Conservation (phyloP, 805 yeast genomes). For the Priceomyces melissophilus region DNA sequence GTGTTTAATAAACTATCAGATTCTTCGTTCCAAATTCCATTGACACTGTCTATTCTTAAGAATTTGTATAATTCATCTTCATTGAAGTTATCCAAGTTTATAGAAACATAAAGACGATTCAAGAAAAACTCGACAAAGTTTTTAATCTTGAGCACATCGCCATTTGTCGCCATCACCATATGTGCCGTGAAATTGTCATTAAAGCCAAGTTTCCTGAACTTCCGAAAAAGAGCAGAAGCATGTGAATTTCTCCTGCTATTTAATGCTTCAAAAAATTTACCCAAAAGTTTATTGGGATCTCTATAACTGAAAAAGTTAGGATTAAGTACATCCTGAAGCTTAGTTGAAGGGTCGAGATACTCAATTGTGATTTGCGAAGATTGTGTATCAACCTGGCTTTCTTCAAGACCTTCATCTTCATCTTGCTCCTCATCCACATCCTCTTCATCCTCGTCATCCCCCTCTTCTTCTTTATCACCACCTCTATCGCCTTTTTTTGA, state of each 20-base stretch:
- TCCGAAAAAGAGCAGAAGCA: conserved; percentile 6
- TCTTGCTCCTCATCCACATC: not conserved
- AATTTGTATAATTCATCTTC: conserved; percentile 7
- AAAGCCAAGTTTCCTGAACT: conserved; percentile 15
- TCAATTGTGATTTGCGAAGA: conserved; percentile 4
- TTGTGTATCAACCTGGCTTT: conserved; percentile 5
- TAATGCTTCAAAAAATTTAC: conserved; percentile 3
- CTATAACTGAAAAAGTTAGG: conserved; percentile 4
- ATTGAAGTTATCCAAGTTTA: conserved; percentile 1
- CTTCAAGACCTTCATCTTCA: conserved; percentile 1
- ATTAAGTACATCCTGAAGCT: conserved; percentile 6
- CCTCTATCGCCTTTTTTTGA: not conserved
- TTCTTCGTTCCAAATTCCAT: conserved; percentile 13
- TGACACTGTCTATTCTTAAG: conserved; percentile 6
- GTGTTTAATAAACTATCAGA: conserved; percentile 10
- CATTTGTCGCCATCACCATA: conserved; percentile 12
- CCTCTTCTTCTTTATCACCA: not conserved
- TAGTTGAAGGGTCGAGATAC: conserved; percentile 3
- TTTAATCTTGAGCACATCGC: conserved; percentile 10
- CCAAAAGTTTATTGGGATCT: conserved; percentile 4
- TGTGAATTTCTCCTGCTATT: conserved; percentile 1
- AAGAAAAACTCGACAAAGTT: conserved; percentile 11
- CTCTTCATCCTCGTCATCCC: not conserved
- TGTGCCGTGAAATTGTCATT: conserved; percentile 17
- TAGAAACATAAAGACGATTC: conserved; percentile 3